These are phyloP conservation scores for Helicostylum pulchrum DNA, from an alignment of 192 early-diverging fungal genomes.

Conservation along the genomic window DNA sequence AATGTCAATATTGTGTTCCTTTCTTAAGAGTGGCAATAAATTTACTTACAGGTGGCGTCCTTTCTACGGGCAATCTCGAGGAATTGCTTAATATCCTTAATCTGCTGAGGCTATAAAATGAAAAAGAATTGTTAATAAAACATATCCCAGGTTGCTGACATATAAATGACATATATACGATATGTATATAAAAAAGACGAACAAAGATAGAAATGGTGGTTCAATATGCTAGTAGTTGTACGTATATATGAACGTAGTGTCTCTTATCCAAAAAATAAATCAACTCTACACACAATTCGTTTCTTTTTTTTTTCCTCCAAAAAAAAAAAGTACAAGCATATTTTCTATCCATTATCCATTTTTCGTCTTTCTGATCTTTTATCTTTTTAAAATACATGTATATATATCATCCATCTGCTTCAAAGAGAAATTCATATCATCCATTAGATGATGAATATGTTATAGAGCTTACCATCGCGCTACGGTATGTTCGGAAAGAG, in stretches of 20 bases:
- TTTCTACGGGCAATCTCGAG: conserved; percentile 93
- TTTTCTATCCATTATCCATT: neutral
- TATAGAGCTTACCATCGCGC: conserved; percentile 15
- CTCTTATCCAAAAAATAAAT: no score
- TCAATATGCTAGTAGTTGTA: no score
- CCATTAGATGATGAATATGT: neutral
- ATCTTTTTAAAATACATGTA: neutral
- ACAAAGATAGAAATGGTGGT: no score
- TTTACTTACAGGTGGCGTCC: conserved; percentile 76
- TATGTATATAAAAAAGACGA: no score
- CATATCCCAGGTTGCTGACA: no score
- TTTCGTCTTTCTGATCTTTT: neutral
- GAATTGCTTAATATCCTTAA: conserved; percentile 98
- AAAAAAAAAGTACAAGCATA: neutral
- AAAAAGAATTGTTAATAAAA: neutral
- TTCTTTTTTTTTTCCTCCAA: no score
- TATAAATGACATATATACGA: no score
- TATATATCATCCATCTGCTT: neutral
- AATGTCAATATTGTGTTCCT: neutral
- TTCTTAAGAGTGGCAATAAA: neutral
- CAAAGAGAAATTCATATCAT: neutral
- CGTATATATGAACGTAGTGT: no score
- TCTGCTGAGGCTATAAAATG: conserved; percentile 86
- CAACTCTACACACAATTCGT: no score
- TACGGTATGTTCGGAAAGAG: conserved; percentile 21